Evolutionary conservation across 805 yeast species (phyloP), one percentile per base, ranked within the genome.

Genomic region (Yarrowia yakushimensis): DNA sequence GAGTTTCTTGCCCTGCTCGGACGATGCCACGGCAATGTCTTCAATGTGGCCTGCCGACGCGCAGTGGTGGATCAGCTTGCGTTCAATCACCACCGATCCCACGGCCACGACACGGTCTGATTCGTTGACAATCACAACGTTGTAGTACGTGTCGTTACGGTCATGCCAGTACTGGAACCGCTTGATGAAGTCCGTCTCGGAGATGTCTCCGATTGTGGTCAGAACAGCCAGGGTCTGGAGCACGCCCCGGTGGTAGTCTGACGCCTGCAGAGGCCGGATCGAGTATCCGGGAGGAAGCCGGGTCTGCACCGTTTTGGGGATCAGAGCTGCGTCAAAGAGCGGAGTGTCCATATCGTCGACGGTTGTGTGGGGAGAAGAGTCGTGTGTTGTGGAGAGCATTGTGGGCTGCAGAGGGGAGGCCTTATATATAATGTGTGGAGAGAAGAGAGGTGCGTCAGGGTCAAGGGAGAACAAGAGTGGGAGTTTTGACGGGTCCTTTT

Each of bases 21-120:
- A 75, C 30, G 73, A 71, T 18, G 84, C 79, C 4, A 93, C 96
- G 0, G 97, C 87, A 65, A 93, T 93, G 72, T 93, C 99, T 71
- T 93, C 99, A 66, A 93, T 87, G 75, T 93, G 98, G 1, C 98
- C 98, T 4, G 90, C 96, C 60, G 80, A 74, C 0, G 96, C 96
- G 72, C 94, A 85, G 39, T 77, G 82, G 74, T 93, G 99, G 66
- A 94, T 90, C 66, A 75, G 71, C 73, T 93, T 93, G 55, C 80
- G 81, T 73, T 93, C 99, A 8, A 94, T 77, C 11, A 94, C 69
- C 13, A 93, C 75, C 72, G 87, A 85, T 0, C 98, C 98, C 0
- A 91, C 84, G 4, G 96, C 97, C 0, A 89, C 96, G 11, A 91
- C 83, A 4, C 68, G 68, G 9, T 80, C 83, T 0, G 72, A 67